These are phyloP conservation scores for Heterococcus sp. DNA, from an alignment of 108 stramenopile species.

Conservation along the genomic window DNA sequence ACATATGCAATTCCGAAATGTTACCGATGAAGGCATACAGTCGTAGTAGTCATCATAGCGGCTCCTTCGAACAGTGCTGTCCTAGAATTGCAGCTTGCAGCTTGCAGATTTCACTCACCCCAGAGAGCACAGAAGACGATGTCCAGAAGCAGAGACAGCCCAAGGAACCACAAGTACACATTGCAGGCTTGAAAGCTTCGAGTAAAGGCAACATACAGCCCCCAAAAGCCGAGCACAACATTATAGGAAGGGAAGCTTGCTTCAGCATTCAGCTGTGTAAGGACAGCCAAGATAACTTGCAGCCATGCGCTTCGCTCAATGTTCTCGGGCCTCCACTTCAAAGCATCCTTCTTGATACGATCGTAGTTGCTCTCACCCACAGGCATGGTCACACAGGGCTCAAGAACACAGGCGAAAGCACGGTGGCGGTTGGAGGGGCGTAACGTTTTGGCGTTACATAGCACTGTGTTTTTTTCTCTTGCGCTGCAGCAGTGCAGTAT, in stretches of 20 bases:
- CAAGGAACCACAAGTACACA: conserved; percentile 25
- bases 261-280: conserved; percentile 22
- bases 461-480: too few species aligned
- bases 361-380: conserved; percentile 30
- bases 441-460: too few species aligned
- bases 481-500: too few species aligned
- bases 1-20: too few species aligned
- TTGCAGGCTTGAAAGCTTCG: conserved; percentile 11
- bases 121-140: conserved; percentile 30
- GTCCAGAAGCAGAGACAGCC: conserved; percentile 18
- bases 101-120: too few species aligned
- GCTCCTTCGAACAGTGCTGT: too few species aligned
- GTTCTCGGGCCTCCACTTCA: conserved; percentile 20
- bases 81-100: too few species aligned
- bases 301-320: conserved; percentile 29
- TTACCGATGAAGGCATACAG: too few species aligned
- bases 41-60: too few species aligned
- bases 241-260: conserved; percentile 36
- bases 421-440: too few species aligned
- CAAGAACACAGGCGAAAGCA: too few species aligned
- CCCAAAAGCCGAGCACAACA: conserved; percentile 43
- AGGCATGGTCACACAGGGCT: too few species aligned
- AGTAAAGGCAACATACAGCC: conserved; percentile 28
- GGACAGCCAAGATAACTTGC: conserved; percentile 20
- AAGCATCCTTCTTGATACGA: background rate